Conservation (phyloP, 2,329 filamentous ascomycete species). For the Trichoderma oligosporum region DNA sequence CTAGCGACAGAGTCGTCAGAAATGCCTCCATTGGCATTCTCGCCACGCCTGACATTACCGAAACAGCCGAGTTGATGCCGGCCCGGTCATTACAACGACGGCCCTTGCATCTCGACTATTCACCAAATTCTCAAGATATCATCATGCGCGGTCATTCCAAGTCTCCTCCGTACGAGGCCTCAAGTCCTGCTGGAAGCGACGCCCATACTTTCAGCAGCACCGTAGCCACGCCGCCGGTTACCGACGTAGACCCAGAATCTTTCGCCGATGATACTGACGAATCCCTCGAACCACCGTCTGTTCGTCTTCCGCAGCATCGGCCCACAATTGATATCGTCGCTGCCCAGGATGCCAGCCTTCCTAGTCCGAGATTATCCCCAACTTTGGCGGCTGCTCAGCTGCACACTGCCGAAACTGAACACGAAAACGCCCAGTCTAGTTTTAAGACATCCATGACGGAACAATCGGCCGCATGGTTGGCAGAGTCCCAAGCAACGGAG, state of each 20-base stretch:
- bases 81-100: slow-evolving; percentile 41
- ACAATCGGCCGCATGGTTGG: slow-evolving; percentile 32
- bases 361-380: slow-evolving; percentile 90
- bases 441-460: slow-evolving; percentile 33
- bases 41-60: slow-evolving; percentile 57
- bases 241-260: slow-evolving; percentile 65
- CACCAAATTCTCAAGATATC: slow-evolving; percentile 45
- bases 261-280: slow-evolving; percentile 52
- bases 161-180: slow-evolving; percentile 41
- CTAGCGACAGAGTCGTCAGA: slow-evolving; percentile 26
- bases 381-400: slow-evolving; percentile 70
- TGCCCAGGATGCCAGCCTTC: slow-evolving; percentile 84
- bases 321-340: slow-evolving; percentile 64
- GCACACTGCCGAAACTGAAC: slow-evolving; percentile 45
- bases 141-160: slow-evolving; percentile 36
- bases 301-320: slow-evolving; percentile 46
- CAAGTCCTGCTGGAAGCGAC: slow-evolving; percentile 53
- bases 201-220: slow-evolving; percentile 58
- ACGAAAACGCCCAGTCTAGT: slow-evolving; percentile 36
- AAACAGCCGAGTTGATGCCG: slow-evolving; percentile 32
- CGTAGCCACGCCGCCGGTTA: slow-evolving; percentile 71
- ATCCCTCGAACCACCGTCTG: slow-evolving; percentile 44
- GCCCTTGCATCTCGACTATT: slow-evolving; percentile 39
- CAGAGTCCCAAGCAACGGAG: slow-evolving; percentile 42
- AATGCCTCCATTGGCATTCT: slow-evolving; percentile 36